Conservation (phyloP, 345 rosid genomes). For the Arabidopsis thaliana region TAIR10.1 NC_003076.8:6249001-6249500, state of each 20-base stretch:
- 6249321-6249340: too few species aligned
- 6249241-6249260: too few species aligned
- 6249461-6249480: too few species aligned
- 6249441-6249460: too few species aligned
- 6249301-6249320: not conserved
- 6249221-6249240: not conserved
- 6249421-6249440: too few species aligned
- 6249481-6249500: too few species aligned
- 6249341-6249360: not conserved
- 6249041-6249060: slow-evolving; percentile 35
- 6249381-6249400: too few species aligned
- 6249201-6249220: too few species aligned
- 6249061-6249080: slow-evolving; percentile 54
- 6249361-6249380: not conserved
- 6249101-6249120: slow-evolving; percentile 61
- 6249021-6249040: not conserved
- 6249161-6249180: slow-evolving; percentile 33
- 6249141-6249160: slow-evolving; percentile 55
- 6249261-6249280: not conserved
- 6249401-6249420: too few species aligned
- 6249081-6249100: slow-evolving; percentile 70
- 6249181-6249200: not conserved
- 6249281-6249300: not conserved
- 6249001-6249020: too few species aligned
- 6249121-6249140: slow-evolving; percentile 53